phyloP scores from a whole-genome alignment of 345 rosid species.

The Populus alba region DNA sequence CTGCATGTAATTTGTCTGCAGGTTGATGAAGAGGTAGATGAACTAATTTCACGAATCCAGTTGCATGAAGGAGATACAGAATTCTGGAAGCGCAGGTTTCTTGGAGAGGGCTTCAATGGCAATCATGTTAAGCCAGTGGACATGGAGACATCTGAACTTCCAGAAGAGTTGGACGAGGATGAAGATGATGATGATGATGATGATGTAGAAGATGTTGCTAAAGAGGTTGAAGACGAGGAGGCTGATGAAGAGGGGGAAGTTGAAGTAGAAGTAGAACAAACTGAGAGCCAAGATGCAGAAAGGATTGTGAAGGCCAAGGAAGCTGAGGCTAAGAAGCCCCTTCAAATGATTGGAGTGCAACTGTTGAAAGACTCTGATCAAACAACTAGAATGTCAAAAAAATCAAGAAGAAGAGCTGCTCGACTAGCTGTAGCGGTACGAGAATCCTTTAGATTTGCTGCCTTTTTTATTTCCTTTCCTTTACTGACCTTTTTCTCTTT shows the following conservation, averaged over 20 bases:
- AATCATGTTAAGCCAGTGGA: conserved; percentile 49
- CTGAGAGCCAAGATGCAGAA: conserved; percentile 61
- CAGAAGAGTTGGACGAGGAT: conserved; percentile 55
- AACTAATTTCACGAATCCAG: conserved; percentile 75
- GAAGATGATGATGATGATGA: conserved; percentile 48
- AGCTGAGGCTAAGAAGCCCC: conserved; percentile 75
- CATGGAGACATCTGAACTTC: conserved; percentile 37
- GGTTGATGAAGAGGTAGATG: conserved; percentile 88
- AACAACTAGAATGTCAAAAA: conserved; percentile 45
- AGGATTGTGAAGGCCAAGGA: conserved; percentile 63
- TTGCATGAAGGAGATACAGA: conserved; percentile 94
- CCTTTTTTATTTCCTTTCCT: background rate
- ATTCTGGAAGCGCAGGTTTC: conserved; percentile 91
- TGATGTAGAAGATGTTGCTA: conserved; percentile 10
- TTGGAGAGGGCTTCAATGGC: conserved; percentile 69
- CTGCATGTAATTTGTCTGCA: conserved; percentile 22
- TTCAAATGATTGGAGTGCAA: conserved; percentile 93
- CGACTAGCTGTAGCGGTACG: conserved; percentile 67
- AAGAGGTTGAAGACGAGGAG: conserved; percentile 32
- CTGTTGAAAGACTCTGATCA: conserved; percentile 80
- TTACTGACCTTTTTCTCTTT: no score
- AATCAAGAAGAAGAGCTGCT: conserved; percentile 58
- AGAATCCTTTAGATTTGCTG: background rate
- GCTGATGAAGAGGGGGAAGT: conserved; percentile 44
- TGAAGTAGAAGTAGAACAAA: conserved; percentile 48